phyloP scores from a whole-genome alignment of 129 eudicot species.

The Centella asiatica region DNA sequence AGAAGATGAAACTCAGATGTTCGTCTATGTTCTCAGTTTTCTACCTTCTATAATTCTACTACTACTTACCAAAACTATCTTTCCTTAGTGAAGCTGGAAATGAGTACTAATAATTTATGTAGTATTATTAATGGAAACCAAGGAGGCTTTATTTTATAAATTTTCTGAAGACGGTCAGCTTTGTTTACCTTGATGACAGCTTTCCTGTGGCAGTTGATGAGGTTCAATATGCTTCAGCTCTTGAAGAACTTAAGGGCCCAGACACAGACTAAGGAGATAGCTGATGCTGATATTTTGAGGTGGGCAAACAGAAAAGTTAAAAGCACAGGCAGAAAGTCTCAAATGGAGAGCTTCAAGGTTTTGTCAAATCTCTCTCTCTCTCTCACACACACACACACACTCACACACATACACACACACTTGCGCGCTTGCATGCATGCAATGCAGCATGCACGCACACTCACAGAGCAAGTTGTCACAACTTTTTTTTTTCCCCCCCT shows the following conservation, averaged over 20 bases:
- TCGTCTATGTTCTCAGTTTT: background rate
- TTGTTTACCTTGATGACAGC: slow-evolving; percentile 36
- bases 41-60: background rate
- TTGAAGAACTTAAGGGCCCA: slow-evolving; percentile 82
- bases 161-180: background rate
- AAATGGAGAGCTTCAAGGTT: slow-evolving; percentile 90
- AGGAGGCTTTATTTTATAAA: no score
- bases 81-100: background rate
- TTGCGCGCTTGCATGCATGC: no score
- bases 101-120: background rate
- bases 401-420: no score
- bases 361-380: no score
- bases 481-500: background rate
- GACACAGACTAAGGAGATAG: slow-evolving; percentile 67
- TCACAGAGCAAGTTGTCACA: background rate
- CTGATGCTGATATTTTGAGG: slow-evolving; percentile 68
- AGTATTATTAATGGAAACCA: no score
- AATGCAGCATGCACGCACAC: no score
- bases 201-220: slow-evolving; percentile 96
- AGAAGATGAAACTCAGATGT: background rate
- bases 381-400: no score
- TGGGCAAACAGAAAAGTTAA: slow-evolving; percentile 92
- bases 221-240: slow-evolving; percentile 89
- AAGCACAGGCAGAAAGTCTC: slow-evolving; percentile 56
- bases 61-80: no score